Base-by-base conservation (phyloP, 2,329 filamentous ascomycete species). In the Aotearoamyces nothofagi region DNA sequence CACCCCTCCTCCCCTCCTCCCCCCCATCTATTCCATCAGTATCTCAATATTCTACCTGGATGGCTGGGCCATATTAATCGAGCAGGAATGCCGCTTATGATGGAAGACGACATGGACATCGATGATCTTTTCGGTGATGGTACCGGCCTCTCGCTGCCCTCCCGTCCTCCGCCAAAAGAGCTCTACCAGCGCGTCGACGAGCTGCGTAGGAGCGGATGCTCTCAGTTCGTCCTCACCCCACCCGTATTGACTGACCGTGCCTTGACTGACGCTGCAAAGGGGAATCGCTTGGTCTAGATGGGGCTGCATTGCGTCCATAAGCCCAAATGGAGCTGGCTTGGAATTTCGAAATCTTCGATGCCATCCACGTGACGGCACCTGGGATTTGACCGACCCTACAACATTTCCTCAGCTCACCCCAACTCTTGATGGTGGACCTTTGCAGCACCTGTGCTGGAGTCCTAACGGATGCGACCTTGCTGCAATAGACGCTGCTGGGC, bases 381-480 rank as follows among this genome's bases (percentile, higher is more conserved):
- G 86, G 83, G 64, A 63, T 5, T 58, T 94, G 26, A 79, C 78
- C 42, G 72, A 81, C 34, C 69, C 79, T n/a, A 76, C 69, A 3
- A 57, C 62, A 1, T 64, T 77, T 31, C 51, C 61, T n/a, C 63
- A 69, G 8, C 61, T 83, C 37, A 60, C 66, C 10, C 64, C 68
- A 24, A 58, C 66, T n/a, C 60, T 68, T 24, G 66, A 71, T 15
- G 67, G 72, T 2, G 71, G 71, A 16, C 72, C 69, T 4, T 61
- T 93, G 22, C 72, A 79, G 11, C 86, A 94, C 52, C 55, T 98
- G 7, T 75, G 71, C 29, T 96, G 86, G 83, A 80, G 79, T 27
- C 55, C 62, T 0, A 64, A 67, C 4, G 78, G 71, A 19, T 73
- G 76, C 3, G 90, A 96, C 41, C 62, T 98, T 31, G 86, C 84